A percentile compares a stretch with the other conserved stretches of the same genome.
Evolutionary conservation across 805 yeast species (phyloP).

Genomic region (Candida suzukii): DNA sequence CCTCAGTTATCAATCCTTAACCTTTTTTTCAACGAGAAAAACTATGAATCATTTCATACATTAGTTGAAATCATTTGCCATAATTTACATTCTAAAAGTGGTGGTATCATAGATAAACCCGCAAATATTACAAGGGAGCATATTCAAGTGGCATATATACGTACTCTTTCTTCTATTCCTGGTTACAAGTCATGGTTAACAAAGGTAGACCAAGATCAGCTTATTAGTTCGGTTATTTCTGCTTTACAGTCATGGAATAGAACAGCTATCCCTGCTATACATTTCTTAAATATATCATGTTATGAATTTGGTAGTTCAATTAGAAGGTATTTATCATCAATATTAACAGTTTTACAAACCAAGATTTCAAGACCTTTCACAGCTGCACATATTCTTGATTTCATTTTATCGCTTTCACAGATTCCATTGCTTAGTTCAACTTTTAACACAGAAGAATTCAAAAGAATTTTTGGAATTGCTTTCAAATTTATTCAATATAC

Average conservation of each 20-base stretch:
- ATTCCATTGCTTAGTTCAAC: conserved; percentile 62
- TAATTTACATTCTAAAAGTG: conserved; percentile 47
- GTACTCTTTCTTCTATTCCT: conserved; percentile 54
- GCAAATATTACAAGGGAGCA: conserved; percentile 45
- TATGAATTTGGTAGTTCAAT: conserved; percentile 73
- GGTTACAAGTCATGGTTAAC: conserved; percentile 52
- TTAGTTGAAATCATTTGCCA: conserved; percentile 40
- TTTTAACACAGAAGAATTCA: conserved; percentile 70
- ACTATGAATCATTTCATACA: conserved; percentile 35
- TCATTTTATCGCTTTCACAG: conserved; percentile 57
- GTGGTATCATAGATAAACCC: conserved; percentile 34
- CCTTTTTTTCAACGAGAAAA: conserved; percentile 36
- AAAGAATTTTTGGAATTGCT: conserved; percentile 76
- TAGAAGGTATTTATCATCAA: conserved; percentile 58
- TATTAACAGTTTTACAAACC: conserved; percentile 68
- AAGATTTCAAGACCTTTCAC: conserved; percentile 65
- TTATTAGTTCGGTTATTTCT: conserved; percentile 50
- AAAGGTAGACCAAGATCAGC: conserved; percentile 54
- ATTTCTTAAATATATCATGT: conserved; percentile 69
- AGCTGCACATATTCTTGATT: conserved; percentile 69
- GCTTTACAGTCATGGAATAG: conserved; percentile 72
- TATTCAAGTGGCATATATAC: conserved; percentile 56
- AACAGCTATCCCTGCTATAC: conserved; percentile 72
- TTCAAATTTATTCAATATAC: conserved; percentile 74
- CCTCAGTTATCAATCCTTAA: conserved; percentile 57